These are phyloP conservation scores for Boletus sp. DNA, from an alignment of 768 basidiomycete genomes.

Conservation along the genomic window DNA sequence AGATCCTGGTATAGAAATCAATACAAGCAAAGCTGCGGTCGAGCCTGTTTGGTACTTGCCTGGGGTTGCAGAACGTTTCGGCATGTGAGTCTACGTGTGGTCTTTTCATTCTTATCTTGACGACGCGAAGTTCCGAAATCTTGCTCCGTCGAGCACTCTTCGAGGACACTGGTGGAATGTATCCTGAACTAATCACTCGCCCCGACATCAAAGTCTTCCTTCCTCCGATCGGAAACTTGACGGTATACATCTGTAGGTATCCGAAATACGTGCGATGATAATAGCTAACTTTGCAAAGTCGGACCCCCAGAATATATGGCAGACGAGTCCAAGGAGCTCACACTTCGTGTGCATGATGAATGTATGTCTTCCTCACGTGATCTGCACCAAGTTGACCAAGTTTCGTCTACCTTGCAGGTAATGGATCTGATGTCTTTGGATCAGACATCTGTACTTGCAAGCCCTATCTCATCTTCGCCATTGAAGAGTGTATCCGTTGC, in stretches of 20 bases:
- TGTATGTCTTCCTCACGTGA: slow-evolving; percentile 46
- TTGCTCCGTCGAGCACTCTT: slow-evolving; percentile 88
- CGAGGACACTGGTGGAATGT: slow-evolving; percentile 96
- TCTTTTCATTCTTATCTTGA: neutral
- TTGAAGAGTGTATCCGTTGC: slow-evolving; percentile 86
- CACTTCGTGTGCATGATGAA: slow-evolving; percentile 90
- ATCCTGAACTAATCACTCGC: slow-evolving; percentile 92
- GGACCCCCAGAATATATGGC: slow-evolving; percentile 78
- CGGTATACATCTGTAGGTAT: slow-evolving; percentile 84
- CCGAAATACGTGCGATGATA: neutral
- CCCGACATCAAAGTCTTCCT: slow-evolving; percentile 95
- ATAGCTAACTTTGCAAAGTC: slow-evolving; percentile 42
- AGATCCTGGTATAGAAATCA: slow-evolving; percentile 82
- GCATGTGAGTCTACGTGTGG: slow-evolving; percentile 58
- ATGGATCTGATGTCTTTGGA: slow-evolving; percentile 95
- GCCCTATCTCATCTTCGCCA: slow-evolving; percentile 89
- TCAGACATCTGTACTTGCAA: slow-evolving; percentile 93
- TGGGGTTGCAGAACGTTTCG: slow-evolving; percentile 91
- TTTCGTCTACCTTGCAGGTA: slow-evolving; percentile 46
- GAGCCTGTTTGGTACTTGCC: slow-evolving; percentile 97
- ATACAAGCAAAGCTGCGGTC: slow-evolving; percentile 88
- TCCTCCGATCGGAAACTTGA: slow-evolving; percentile 88
- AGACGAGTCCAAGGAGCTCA: slow-evolving; percentile 77
- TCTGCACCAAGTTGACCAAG: neutral
- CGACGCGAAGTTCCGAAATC: slow-evolving; percentile 62